Evolutionary conservation across 2,329 filamentous ascomycete genomes (phyloP), one percentile per base, ranked within the genome.

Genomic region (Epichloe sylvatica): DNA sequence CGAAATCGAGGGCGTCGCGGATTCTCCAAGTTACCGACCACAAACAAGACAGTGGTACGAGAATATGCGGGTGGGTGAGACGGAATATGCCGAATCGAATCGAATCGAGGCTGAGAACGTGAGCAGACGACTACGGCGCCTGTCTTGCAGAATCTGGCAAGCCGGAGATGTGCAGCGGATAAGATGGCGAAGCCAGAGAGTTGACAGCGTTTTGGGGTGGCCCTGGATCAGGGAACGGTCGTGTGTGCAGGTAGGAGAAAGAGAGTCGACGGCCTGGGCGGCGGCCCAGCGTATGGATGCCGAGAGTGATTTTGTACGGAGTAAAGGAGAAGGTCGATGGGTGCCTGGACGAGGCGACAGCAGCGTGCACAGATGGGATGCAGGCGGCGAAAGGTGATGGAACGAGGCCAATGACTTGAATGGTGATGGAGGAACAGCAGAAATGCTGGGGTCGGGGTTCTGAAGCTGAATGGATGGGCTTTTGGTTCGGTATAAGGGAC

Each of bases 251-350:
- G 45, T 17, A 46, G 39, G 40, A 46, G 39, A 45, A 19, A 25
- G n/a, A 21, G 42, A 36, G 15, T 30, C 40, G 36, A 49, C 38
- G 43, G 46, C 36, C 33, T 42, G 42, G 37, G 21, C 37, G 23
- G 46, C 19, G 46, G 41, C 36, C 30, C 39, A 19, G 47, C 40
- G 47, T 52, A 44, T 49, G 46, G 36, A 49, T 49, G 49, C 43
- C 46, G 39, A 34, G 36, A 45, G 47, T 41, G 30, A 38, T 46
- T 43, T 21, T 52, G 38, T 46, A 52, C 43, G 46, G 15, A 51
- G 33, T 17, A 15, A 8, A 11, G 19, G 43, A 34, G n/a, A 44
- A 41, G 19, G 21, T 15, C 36, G 36, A 45, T 40, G 35, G 25
- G n/a, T 40, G 40, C 25, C 41, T 45, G 49, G 41, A 39, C 41